phyloP scores from a whole-genome alignment of 192 early-diverging fungal species.

The Podila epigama region DNA sequence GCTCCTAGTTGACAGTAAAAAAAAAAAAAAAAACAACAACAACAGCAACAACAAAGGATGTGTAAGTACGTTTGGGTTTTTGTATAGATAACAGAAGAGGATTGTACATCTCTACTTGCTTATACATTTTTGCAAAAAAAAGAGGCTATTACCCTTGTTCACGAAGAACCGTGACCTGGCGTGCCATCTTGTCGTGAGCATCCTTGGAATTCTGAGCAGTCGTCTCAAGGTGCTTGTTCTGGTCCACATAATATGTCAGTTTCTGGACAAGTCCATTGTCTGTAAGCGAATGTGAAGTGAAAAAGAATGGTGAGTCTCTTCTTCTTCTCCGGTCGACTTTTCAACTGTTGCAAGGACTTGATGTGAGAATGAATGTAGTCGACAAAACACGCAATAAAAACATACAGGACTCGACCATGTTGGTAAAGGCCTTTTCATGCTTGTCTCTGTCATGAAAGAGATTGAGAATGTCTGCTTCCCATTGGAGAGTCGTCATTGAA shows the following conservation, averaged over 20 bases:
- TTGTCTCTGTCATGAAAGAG: constrained; percentile 52
- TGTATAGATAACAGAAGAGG: not conserved
- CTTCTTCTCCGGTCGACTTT: not conserved
- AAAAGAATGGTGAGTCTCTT: not conserved
- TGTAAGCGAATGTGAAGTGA: not conserved
- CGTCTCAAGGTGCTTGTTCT: constrained; percentile 50
- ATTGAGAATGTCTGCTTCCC: constrained; percentile 51
- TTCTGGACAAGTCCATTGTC: constrained; percentile 57
- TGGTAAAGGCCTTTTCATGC: constrained; percentile 55
- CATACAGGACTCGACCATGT: constrained; percentile 60
- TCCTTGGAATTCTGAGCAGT: constrained; percentile 36
- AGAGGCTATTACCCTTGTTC: constrained; percentile 54
- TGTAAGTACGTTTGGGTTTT: not conserved
- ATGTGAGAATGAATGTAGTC: not conserved
- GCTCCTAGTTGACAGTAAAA: constrained; percentile 29
- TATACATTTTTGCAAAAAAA: constrained; percentile 5
- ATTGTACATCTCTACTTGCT: not conserved
- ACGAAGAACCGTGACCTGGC: constrained; percentile 38
- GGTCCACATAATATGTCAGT: constrained; percentile 47
- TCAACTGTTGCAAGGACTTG: not conserved
- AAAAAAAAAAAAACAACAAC: not conserved
- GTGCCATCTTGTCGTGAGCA: constrained; percentile 42
- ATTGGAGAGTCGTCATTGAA: constrained; percentile 29
- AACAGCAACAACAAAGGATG: not conserved
- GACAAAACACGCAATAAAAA: not conserved